Base-by-base conservation (phyloP, 208 protist genomes). In the Trypanosoma avium region DNA sequence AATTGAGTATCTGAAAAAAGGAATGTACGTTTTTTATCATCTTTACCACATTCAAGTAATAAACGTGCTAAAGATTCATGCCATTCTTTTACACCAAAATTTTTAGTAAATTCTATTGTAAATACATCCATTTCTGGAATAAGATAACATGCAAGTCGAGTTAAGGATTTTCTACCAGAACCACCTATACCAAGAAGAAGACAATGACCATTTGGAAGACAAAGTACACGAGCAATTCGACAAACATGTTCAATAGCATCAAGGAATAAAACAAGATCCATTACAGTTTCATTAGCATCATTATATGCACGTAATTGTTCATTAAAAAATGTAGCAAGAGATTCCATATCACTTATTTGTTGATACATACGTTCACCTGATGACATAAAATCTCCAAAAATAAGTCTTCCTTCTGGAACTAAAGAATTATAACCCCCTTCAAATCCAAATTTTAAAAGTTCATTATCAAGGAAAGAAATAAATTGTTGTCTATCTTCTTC, bases 1-100 rank as follows among this genome's bases (percentile, higher is more conserved):
- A 99, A 86, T 63, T 97, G 93, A n/a, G 98, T 98, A 83, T 99
- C 98, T 24, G 92, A 94, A 55, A 99, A 97, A 0, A 99, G 80
- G 65, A 99, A 99, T 0, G 98, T 98, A 30, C 89, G 82, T 64
- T 85, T 90, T 73, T 97, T 97, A 26, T 94, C 93, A 47, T 99
- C 90, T 61, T 99, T 86, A 53, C 98, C 98, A 40, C 97, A 96
- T 26, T 92, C 89, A 26, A 95, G 61, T 61, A 99, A 79, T 52
- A 98, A 63, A 57, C 85, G 86, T 56, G 93, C 94, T 54, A 99
- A 69, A 60, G 91, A 85, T 61, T 99, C 97, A 35, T 89, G 88
- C 96, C 98, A 99, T 62, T 99, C 97, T 59, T 90, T 92, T 35
- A 97, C 69, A 33, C 95, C 95, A 79, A 99, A 99, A 72, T 75